Evolutionary conservation across 495 filamentous ascomycete species (phyloP).

Genomic region (Penicillium samsonianum): DNA sequence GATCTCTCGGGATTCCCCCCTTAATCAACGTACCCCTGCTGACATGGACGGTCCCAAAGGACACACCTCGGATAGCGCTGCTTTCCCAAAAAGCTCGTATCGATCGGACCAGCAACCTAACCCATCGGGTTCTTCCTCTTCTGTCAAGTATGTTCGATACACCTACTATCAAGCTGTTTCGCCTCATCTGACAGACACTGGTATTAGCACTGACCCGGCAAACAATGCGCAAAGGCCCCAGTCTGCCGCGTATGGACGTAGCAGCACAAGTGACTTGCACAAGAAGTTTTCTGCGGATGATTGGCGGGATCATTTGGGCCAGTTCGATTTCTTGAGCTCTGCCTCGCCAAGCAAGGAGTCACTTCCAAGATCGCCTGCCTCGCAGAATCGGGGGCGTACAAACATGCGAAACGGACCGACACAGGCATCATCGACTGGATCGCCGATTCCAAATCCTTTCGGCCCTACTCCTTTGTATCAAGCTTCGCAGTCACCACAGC

Average conservation of each 20-base stretch:
- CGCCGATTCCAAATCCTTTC: slow-evolving; percentile 22
- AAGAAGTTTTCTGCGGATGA: slow-evolving; percentile 66
- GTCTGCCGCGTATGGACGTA: slow-evolving; percentile 40
- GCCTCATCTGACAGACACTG: background rate
- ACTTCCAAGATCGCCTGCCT: slow-evolving; percentile 35
- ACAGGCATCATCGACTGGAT: slow-evolving; percentile 17
- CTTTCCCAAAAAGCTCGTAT: slow-evolving; percentile 28
- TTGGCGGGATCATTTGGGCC: slow-evolving; percentile 57
- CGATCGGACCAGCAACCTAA: slow-evolving; percentile 18
- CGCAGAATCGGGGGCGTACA: slow-evolving; percentile 36
- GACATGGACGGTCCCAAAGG: slow-evolving; percentile 35
- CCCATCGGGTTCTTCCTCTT: slow-evolving; percentile 17
- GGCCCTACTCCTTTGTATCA: slow-evolving; percentile 5
- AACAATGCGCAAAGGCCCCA: slow-evolving; percentile 6
- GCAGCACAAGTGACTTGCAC: slow-evolving; percentile 74
- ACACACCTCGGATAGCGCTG: slow-evolving; percentile 43
- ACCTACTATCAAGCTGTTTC: background rate
- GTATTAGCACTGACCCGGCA: slow-evolving; percentile 11
- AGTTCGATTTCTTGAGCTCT: slow-evolving; percentile 53
- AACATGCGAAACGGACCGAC: slow-evolving; percentile 22
- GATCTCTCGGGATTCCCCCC: background rate
- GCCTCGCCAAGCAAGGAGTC: slow-evolving; percentile 31
- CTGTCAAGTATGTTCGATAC: slow-evolving; percentile 12
- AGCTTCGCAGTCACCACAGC: slow-evolving; percentile 4
- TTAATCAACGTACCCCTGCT: slow-evolving; percentile 26